A percentile compares a stretch with the other conserved stretches of the same genome.
Conservation (phyloP, 2,329 filamentous ascomycete species). For the Colletotrichum kahawae region DNA sequence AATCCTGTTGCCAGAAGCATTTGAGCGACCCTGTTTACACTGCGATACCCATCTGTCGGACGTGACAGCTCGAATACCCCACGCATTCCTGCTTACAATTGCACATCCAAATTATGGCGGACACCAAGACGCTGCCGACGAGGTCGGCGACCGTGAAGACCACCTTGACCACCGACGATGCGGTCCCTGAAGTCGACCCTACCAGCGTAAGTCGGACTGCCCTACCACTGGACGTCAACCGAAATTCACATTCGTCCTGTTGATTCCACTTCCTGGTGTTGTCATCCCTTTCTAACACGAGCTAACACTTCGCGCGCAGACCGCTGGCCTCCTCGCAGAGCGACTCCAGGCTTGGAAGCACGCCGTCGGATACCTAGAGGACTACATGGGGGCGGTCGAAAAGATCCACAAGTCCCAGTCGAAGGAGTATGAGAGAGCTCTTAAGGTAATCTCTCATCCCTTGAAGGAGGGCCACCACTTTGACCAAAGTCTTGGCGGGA, state of each 20-base stretch:
- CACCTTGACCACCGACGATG: constrained; percentile 51
- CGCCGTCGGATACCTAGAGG: constrained; percentile 87
- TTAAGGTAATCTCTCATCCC: constrained; percentile 89
- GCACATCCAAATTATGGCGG: constrained; percentile 34
- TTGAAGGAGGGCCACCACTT: constrained; percentile 93
- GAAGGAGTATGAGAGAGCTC: constrained; percentile 93
- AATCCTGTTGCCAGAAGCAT: not conserved
- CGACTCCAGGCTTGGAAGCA: constrained; percentile 96
- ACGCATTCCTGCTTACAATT: constrained; percentile 15
- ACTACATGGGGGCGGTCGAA: constrained; percentile 84
- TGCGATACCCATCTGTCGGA: not conserved
- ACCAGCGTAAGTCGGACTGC: constrained; percentile 51
- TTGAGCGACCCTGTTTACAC: not conserved
- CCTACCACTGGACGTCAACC: not conserved
- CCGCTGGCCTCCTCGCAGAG: constrained; percentile 82
- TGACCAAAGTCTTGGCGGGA: constrained; percentile 83
- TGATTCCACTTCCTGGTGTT: not conserved
- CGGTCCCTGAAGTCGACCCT: constrained; percentile 63
- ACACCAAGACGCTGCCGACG: constrained; percentile 43
- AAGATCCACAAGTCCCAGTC: constrained; percentile 84
- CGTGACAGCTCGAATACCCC: not conserved
- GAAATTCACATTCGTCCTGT: not conserved
- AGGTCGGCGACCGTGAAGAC: constrained; percentile 47
- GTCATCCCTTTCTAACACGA: not conserved
- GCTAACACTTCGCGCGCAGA: constrained; percentile 48